Evolutionary conservation across 345 rosid species (phyloP).

Genomic region (Eucalyptus tenuipes): DNA sequence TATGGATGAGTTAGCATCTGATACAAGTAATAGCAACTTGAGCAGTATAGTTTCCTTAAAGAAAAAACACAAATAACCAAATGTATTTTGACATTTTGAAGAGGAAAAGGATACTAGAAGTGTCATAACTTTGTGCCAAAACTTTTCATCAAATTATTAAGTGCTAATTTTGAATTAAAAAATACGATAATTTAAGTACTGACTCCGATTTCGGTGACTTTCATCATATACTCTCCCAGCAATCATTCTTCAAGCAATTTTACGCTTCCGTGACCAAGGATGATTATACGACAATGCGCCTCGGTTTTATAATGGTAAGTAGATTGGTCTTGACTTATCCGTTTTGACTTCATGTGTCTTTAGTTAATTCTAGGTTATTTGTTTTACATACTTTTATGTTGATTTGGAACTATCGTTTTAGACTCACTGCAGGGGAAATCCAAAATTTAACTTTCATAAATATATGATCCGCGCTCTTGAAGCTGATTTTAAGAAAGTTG

Average conservation of each 20-base stretch:
- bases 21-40: neutral
- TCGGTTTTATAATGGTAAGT: slow-evolving; percentile 71
- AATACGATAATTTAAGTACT: too few relatives aligned
- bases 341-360: neutral
- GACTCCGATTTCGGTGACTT: neutral
- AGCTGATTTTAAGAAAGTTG: slow-evolving; percentile 91
- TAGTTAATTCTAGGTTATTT: neutral
- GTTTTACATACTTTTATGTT: neutral
- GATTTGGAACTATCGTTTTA: neutral
- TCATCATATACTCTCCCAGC: slow-evolving; percentile 13
- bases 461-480: slow-evolving; percentile 86
- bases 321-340: neutral
- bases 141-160: neutral
- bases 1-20: neutral
- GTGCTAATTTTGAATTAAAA: neutral
- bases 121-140: neutral
- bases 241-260: slow-evolving; percentile 82
- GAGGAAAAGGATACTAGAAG: neutral
- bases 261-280: slow-evolving; percentile 62
- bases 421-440: slow-evolving; percentile 79
- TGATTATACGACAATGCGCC: slow-evolving; percentile 70
- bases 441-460: slow-evolving; percentile 66
- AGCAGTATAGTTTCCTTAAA: neutral
- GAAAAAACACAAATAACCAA: neutral
- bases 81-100: neutral